Evolutionary conservation across 2,329 filamentous ascomycete genomes (phyloP), one percentile per base, ranked within the genome.

Genomic region (Aciculosporium take): DNA sequence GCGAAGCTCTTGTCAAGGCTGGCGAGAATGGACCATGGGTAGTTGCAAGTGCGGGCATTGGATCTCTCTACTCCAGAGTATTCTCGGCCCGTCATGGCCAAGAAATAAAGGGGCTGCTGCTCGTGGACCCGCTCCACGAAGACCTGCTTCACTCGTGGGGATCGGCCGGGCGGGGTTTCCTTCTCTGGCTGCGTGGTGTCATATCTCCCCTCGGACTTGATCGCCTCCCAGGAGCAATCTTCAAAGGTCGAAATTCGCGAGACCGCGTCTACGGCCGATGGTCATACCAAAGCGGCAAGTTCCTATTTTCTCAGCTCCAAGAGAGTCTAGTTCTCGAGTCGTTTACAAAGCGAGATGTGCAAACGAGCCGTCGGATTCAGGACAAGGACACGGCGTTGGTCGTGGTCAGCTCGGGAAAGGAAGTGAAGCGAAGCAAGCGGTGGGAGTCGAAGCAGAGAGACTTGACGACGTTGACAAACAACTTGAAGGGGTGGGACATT

Each of bases 1-100:
- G 85, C 33, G 88, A 96, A 63, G 85, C 87, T 3, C 72, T 98
- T 5, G 79, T 81, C 2, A 69, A 76, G 31, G 77, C 83, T 3
- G 87, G 81, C 21, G 91, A 96, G 62, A 70, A 78, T 37, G 88
- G 89, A 0, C 89, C 91, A 0, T 98, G 84, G 82, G 72, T 98
- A 23, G 68, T 95, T 5, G 81, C 87, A 28, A 87, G 84, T 35
- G 84, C 87, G 4, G 89, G 89, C 23, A 74, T 93, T 40, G 91
- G 89, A 10, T 84, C 83, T 41, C 76, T 96, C 39, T 91, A 95
- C 56, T 85, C 82, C 34, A 83, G 89, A 9, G 85, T 98, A 50
- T 95, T 98, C 61, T 84, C 85, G 39, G 81, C 85, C 24, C 79
- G 88, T 13, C 84, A 95, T 55, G 72, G 81, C 37, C 68, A 72